These are phyloP conservation scores for Hanseniaspora valbyensis DNA, from an alignment of 805 yeast genomes.

Conservation along the genomic window DNA sequence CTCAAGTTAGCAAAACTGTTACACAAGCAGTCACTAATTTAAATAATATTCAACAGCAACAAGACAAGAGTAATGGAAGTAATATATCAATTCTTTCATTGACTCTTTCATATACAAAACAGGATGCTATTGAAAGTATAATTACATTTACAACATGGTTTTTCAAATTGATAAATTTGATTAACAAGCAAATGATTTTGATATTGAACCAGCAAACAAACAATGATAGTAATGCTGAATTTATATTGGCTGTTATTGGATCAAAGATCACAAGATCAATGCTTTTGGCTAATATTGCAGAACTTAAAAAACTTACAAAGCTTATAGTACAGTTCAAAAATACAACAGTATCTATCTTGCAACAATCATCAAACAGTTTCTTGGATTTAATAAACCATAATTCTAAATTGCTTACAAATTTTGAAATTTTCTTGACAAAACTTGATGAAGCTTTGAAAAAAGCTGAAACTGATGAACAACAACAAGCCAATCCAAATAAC, in stretches of 20 bases:
- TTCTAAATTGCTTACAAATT: slow-evolving; percentile 25
- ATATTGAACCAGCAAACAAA: slow-evolving; percentile 26
- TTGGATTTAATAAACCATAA: slow-evolving; percentile 8
- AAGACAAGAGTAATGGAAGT: slow-evolving; percentile 36
- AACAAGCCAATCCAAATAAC: slow-evolving; percentile 17
- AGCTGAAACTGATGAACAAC: slow-evolving; percentile 26
- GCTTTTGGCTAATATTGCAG: slow-evolving; percentile 53
- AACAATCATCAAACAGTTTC: slow-evolving; percentile 23
- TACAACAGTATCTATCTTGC: slow-evolving; percentile 24
- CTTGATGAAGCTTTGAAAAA: slow-evolving; percentile 27
- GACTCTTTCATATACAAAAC: slow-evolving; percentile 37
- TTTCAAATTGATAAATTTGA: slow-evolving; percentile 59
- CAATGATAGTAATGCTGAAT: slow-evolving; percentile 29
- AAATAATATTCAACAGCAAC: slow-evolving; percentile 32
- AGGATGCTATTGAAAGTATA: slow-evolving; percentile 50
- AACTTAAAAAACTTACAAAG: slow-evolving; percentile 38
- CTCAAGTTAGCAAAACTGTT: slow-evolving; percentile 48
- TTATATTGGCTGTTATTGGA: slow-evolving; percentile 49
- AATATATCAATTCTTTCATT: slow-evolving; percentile 34
- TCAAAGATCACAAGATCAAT: slow-evolving; percentile 63
- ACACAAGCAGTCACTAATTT: slow-evolving; percentile 53
- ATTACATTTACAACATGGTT: slow-evolving; percentile 83
- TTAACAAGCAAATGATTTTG: slow-evolving; percentile 62
- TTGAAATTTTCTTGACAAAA: slow-evolving; percentile 31
- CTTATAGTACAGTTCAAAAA: slow-evolving; percentile 12